Base-by-base conservation (phyloP, 148 eudicot species). In the Gaultheria prostrata region DNA sequence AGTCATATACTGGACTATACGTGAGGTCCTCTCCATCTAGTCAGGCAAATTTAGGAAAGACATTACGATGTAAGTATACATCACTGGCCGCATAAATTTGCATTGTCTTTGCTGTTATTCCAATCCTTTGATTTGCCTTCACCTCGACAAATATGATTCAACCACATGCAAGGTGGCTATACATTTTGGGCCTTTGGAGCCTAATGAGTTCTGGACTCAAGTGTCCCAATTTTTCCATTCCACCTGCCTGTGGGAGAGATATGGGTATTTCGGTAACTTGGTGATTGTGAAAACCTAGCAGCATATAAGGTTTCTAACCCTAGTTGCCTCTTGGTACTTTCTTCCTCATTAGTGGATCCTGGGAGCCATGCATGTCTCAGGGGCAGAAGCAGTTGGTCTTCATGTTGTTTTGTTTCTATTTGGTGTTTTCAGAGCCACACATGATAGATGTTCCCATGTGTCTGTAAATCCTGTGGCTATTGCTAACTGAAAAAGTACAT, bases 61-160 rank as follows among this genome's bases (percentile, higher is more conserved):
- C 87, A 14, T 51, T 70, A 24, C 81, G 80, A 26, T 89, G 97
- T 94, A 89, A 91, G 95, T 81, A 77, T 53, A 56, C 24, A 71
- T 79, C 56, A 57, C 69, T 73, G 80, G 20, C 15, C 54, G 35
- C n/a, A 32, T 48, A 49, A 70, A 77, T 65, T 76, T 59, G 4
- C 59, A 51, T 59, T 30, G 26, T 73, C 48, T 35, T 73, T 54
- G n/a, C 20, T 9, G 12, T 43, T 77, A 24, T 14, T 77, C 53
- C 61, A 6, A 75, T 21, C 9, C 8, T 39, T 21, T 35, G 59
- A 12, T 74, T 67, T 32, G 51, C 15, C 32, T 82, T 30, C 28
- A 49, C 32, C n/a, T 80, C 35, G 30, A 21, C 33, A 67, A 77
- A 20, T 75, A 39, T 82, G 57, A 61, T 74, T n/a, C 28, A 24